A percentile compares a stretch with the other conserved stretches of the same genome.
These are phyloP conservation scores for Astragalus membranaceus DNA, from an alignment of 306 rosid species.

Conservation along the genomic window DNA sequence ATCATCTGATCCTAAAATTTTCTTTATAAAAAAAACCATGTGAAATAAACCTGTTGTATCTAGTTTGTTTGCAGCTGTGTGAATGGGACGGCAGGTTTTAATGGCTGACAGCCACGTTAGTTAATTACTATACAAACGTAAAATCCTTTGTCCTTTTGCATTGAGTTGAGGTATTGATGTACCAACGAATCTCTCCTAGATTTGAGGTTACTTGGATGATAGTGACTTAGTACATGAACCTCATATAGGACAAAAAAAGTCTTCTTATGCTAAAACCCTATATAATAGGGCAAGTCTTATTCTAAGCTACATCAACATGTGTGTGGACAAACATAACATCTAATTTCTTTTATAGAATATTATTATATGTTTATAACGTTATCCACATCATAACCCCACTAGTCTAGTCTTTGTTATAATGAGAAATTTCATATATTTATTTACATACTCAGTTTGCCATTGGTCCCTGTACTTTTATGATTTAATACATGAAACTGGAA, in stretches of 20 bases:
- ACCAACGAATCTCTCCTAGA: slow-evolving; percentile 50
- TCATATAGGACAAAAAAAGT: slow-evolving; percentile 42
- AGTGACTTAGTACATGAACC: slow-evolving; percentile 38
- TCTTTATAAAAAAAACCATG: too few relatives aligned
- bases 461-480: not conserved
- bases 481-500: not conserved
- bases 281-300: slow-evolving; percentile 18
- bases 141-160: slow-evolving; percentile 6
- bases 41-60: too few relatives aligned
- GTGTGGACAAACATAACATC: slow-evolving; percentile 17
- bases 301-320: slow-evolving; percentile 18
- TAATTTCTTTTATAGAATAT: not conserved
- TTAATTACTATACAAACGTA: not conserved
- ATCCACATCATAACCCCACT: slow-evolving; percentile 23
- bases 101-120: slow-evolving; percentile 27
- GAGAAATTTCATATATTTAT: not conserved
- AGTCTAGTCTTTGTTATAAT: slow-evolving; percentile 6
- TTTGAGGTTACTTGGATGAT: slow-evolving; percentile 42
- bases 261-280: slow-evolving; percentile 4
- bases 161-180: not conserved
- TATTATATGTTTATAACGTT: slow-evolving; percentile 12
- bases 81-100: slow-evolving; percentile 13
- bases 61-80: not conserved
- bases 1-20: too few relatives aligned
- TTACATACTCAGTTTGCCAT: slow-evolving; percentile 1